A percentile compares a stretch with the other conserved stretches of the same genome.
Evolutionary conservation across 1,139 yeast species (phyloP).

Genomic region (Blastobotrys aristatus): DNA sequence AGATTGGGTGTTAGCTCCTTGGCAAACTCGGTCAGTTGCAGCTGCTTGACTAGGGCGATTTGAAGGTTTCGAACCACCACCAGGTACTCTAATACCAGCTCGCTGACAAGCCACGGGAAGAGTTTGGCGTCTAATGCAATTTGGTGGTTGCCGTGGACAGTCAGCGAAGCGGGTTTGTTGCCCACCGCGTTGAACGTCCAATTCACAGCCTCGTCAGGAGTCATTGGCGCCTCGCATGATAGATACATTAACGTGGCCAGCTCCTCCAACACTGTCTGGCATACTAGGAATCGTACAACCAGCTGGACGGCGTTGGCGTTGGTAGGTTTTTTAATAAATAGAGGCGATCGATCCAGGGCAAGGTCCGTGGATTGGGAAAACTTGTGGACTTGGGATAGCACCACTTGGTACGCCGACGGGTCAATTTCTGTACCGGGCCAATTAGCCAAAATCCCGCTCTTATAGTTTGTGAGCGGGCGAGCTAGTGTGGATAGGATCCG

Average conservation of each 20-base stretch:
- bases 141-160: not conserved
- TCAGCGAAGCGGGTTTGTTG: not conserved
- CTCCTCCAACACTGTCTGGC: constrained; percentile 1
- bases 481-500: not conserved
- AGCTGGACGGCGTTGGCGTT: not conserved
- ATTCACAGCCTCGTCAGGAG: not conserved
- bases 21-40: not conserved
- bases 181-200: constrained; percentile 1
- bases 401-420: not conserved
- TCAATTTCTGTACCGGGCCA: no score
- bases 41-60: not conserved
- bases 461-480: no score
- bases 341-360: not conserved
- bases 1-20: not conserved
- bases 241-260: constrained; percentile 6
- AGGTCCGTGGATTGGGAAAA: not conserved
- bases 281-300: not conserved
- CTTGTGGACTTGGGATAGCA: not conserved
- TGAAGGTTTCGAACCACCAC: constrained; percentile 5
- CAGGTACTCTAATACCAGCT: constrained; percentile 7
- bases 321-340: not conserved
- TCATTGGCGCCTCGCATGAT: not conserved
- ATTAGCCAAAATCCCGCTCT: no score
- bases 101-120: constrained; percentile 8
- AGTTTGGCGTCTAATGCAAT: not conserved